phyloP scores from a whole-genome alignment of 495 filamentous ascomycete genomes.

The Hypomontagnella monticulosa region DNA sequence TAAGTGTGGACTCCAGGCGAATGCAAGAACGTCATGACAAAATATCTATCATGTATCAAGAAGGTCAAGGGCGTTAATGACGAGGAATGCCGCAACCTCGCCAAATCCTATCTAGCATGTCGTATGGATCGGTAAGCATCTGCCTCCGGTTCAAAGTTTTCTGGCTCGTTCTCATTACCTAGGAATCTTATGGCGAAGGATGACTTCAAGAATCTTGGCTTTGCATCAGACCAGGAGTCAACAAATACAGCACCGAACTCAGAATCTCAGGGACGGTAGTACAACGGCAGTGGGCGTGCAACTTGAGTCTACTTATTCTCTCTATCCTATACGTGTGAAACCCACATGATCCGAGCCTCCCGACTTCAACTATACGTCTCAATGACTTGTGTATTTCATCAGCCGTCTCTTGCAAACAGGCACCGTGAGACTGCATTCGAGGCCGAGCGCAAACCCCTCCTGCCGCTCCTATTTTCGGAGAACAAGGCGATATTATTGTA shows the following conservation, averaged over 20 bases:
- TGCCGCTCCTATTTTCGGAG: too few relatives aligned
- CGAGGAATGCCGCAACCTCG: slow-evolving; percentile 80
- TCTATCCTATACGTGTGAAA: background rate
- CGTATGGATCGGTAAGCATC: slow-evolving; percentile 88
- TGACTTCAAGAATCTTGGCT: slow-evolving; percentile 91
- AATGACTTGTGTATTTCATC: too few relatives aligned
- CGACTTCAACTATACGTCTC: too few relatives aligned
- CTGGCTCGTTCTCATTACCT: slow-evolving; percentile 11
- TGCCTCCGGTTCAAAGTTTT: background rate
- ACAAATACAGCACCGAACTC: slow-evolving; percentile 48
- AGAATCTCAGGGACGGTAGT: slow-evolving; percentile 18
- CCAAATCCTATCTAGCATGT: slow-evolving; percentile 88
- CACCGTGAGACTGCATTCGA: too few relatives aligned
- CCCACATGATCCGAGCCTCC: background rate
- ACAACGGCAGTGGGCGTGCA: background rate
- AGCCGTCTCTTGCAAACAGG: too few relatives aligned
- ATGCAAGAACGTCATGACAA: slow-evolving; percentile 86
- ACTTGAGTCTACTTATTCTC: background rate
- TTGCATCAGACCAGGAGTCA: slow-evolving; percentile 58
- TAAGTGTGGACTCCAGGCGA: slow-evolving; percentile 67
- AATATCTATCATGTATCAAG: slow-evolving; percentile 87
- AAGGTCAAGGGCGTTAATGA: slow-evolving; percentile 83
- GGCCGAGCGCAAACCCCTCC: too few relatives aligned
- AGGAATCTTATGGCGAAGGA: slow-evolving; percentile 97
- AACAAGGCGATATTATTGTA: too few relatives aligned